Evolutionary conservation across 805 yeast genomes (phyloP).

Genomic region (Spathaspora boniae): DNA sequence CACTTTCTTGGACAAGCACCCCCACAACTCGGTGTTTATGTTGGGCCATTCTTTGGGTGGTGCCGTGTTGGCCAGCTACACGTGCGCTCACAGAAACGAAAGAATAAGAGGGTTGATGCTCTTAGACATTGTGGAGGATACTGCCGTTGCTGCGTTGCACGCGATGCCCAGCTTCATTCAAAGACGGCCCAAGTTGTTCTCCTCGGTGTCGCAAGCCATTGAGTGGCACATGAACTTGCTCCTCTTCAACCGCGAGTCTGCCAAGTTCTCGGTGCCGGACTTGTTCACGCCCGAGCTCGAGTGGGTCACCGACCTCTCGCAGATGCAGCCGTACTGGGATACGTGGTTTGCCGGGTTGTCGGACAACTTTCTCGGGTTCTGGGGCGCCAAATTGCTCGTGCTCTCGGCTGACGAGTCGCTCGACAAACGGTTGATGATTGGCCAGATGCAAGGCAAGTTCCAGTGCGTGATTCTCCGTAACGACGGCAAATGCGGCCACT

Average conservation of each 20-base stretch:
- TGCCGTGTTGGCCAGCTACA: constrained; percentile 49
- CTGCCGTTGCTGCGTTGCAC: constrained; percentile 68
- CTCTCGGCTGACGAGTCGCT: constrained; percentile 87
- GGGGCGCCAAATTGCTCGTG: constrained; percentile 61
- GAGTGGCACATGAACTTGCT: constrained; percentile 72
- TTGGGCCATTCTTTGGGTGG: constrained; percentile 96
- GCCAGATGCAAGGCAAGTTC: constrained; percentile 97
- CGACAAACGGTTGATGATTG: constrained; percentile 82
- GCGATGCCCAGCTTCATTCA: constrained; percentile 66
- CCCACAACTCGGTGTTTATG: constrained; percentile 43
- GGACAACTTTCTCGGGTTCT: constrained; percentile 36
- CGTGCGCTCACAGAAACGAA: constrained; percentile 42
- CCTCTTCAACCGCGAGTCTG: constrained; percentile 57
- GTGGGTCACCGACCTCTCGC: constrained; percentile 66
- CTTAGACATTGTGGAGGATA: constrained; percentile 92
- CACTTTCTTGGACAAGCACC: constrained; percentile 23
- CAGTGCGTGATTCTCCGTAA: constrained; percentile 79
- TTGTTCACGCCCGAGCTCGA: constrained; percentile 37
- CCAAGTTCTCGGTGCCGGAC: constrained; percentile 75
- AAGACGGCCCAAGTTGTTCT: constrained; percentile 62
- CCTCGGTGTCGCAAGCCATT: constrained; percentile 54
- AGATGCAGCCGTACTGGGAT: constrained; percentile 70
- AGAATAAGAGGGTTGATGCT: constrained; percentile 65
- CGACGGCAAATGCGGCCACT: constrained; percentile 66
- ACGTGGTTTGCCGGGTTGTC: constrained; percentile 81